phyloP scores from a whole-genome alignment of 345 rosid genomes.

The Syzygium oleosum region DNA sequence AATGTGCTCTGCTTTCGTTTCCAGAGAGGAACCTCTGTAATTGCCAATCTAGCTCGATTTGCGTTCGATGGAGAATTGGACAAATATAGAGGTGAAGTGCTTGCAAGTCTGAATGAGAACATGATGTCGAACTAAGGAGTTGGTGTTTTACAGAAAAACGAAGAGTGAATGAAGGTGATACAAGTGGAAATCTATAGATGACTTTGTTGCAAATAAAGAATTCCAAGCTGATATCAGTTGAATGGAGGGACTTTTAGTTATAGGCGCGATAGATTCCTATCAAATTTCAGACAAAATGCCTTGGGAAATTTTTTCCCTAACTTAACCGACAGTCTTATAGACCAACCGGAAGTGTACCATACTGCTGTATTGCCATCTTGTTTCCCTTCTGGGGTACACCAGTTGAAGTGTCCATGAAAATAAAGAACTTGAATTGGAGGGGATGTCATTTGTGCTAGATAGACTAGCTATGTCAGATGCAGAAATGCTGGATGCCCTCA shows the following conservation, averaged over 20 bases:
- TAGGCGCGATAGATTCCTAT: background rate
- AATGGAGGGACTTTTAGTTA: background rate
- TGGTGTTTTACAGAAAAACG: background rate
- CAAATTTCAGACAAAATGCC: background rate
- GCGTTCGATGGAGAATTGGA: background rate
- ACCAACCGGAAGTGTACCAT: background rate
- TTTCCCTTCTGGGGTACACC: background rate
- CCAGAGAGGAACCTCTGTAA: background rate
- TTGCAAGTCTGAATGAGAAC: background rate
- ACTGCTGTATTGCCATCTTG: background rate
- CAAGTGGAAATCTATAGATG: background rate
- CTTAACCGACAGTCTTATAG: background rate
- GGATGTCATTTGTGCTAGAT: background rate
- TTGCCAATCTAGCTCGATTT: background rate
- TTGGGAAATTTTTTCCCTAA: background rate
- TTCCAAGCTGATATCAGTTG: background rate
- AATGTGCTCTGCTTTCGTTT: background rate
- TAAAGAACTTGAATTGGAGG: background rate
- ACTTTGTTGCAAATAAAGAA: background rate
- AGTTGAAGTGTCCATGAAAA: background rate
- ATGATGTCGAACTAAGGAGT: background rate
- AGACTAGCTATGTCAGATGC: background rate
- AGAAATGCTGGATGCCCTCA: background rate
- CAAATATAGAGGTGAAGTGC: background rate
- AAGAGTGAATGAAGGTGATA: background rate